Percentiles rank a stretch among this genome's conserved stretches.
Conservation (phyloP, 768 basidiomycete species). For the Rhizopogon rudus region DNA sequence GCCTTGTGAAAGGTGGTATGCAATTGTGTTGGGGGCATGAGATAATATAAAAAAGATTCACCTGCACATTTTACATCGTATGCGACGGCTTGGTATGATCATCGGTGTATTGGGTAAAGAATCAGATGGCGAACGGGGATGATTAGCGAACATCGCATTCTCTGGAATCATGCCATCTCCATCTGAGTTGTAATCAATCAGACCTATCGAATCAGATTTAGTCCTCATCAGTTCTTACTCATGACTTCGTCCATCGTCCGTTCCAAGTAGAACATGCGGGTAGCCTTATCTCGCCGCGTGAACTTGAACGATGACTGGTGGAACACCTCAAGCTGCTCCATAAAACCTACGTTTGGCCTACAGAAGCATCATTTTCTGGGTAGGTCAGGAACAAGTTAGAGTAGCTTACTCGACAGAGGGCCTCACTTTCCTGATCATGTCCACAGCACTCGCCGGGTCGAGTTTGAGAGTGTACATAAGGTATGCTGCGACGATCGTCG, state of each 20-base stretch:
- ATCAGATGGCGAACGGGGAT: constrained; percentile 60
- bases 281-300: constrained; percentile 59
- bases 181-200: constrained; percentile 37
- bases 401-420: constrained; percentile 64
- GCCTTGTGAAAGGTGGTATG: constrained; percentile 33
- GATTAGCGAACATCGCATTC: constrained; percentile 73
- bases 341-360: constrained; percentile 86
- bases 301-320: constrained; percentile 68
- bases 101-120: constrained; percentile 58
- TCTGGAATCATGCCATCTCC: constrained; percentile 65
- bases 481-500: constrained; percentile 83
- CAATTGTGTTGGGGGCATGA: not conserved
- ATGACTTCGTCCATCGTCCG: constrained; percentile 68
- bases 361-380: not conserved
- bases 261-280: constrained; percentile 82
- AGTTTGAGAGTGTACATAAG: constrained; percentile 70
- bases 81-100: constrained; percentile 51
- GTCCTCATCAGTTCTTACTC: constrained; percentile 44
- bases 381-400: not conserved
- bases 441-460: constrained; percentile 58
- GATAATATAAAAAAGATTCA: constrained; percentile 21
- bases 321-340: constrained; percentile 77
- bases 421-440: constrained; percentile 59
- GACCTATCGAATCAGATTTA: not conserved
- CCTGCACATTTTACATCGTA: constrained; percentile 93